Evolutionary conservation across 192 early-diverging fungal genomes (phyloP), one percentile per base, ranked within the genome.

Genomic region (Funneliformis geosporum): DNA sequence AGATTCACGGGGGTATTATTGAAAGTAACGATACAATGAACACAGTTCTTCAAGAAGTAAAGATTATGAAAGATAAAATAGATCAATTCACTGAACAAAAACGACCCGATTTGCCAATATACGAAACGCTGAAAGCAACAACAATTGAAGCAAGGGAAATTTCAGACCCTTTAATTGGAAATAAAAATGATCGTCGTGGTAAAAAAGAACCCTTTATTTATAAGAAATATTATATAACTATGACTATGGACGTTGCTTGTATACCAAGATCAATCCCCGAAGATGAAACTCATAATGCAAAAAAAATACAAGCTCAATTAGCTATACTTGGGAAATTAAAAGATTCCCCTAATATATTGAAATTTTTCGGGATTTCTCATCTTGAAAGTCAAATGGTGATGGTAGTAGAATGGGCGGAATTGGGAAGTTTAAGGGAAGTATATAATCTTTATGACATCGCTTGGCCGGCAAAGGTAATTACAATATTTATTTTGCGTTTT

Each of bases 391-490:
- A 43, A 5, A 38, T 11, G n/a, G 77, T 79, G 14, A 70, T 70
- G 77, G 77, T 79, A 40, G 14, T 70, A 42, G 77, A 79, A 28
- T 79, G 77, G 77, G 66, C 77, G 18, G 77, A 79, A 60, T 25
- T 55, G 8, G 77, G 77, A 42, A 60, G n/a, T 43, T 47, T 79
- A 18, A 50, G 39, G 40, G 50, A 70, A 44, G 25, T 70, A 8
- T 79, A 79, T 9, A 23, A 70, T 9, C 39, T 8, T 5, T 38
- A 21, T 28, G 66, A 70, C 18, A 59, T 70, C 70, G 33, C 39
- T 14, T 79, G 66, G 77, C 33, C 33, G 0, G 8, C 38, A 40
- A 79, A 79, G 70, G 44, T 71, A 6, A 55, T 0, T 55, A 55
- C 16, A n/a, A n/a, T n/a, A 21, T 21, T 6, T 55, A 21, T 7